phyloP scores from a whole-genome alignment of 2,329 filamentous ascomycete species.

The Fusarium brevicatenulatum region DNA sequence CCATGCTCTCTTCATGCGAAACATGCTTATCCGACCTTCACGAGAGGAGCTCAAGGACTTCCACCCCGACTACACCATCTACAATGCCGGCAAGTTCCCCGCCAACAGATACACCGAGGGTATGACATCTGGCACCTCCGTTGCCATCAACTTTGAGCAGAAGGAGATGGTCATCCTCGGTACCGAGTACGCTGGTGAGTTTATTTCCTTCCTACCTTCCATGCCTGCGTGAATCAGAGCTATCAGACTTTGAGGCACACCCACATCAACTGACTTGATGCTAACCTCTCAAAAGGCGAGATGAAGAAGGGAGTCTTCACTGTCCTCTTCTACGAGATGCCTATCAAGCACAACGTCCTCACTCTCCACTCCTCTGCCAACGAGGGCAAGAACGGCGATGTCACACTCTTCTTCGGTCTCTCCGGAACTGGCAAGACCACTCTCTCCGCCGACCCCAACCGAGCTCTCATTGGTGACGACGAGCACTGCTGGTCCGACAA shows the following conservation, averaged over 20 bases:
- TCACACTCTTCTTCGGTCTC: slow-evolving; percentile 98
- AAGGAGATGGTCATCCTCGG: slow-evolving; percentile 99
- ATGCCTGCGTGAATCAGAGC: too few relatives aligned
- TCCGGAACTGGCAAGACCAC: slow-evolving; percentile 99
- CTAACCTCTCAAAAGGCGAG: background rate
- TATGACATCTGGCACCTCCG: slow-evolving; percentile 98
- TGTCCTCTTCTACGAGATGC: slow-evolving; percentile 99
- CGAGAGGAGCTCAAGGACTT: slow-evolving; percentile 95
- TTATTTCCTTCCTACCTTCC: too few relatives aligned
- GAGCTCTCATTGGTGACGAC: slow-evolving; percentile 95
- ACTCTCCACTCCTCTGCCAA: slow-evolving; percentile 99
- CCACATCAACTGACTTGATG: too few relatives aligned
- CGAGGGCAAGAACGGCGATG: slow-evolving; percentile 92
- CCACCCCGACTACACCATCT: slow-evolving; percentile 99
- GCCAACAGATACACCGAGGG: slow-evolving; percentile 98
- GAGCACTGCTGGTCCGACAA: slow-evolving; percentile 99
- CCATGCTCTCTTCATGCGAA: slow-evolving; percentile 99
- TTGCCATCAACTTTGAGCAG: slow-evolving; percentile 98
- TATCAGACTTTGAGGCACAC: too few relatives aligned
- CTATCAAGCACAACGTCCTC: slow-evolving; percentile 98
- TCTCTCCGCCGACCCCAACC: slow-evolving; percentile 95
- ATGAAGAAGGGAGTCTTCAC: slow-evolving; percentile 97
- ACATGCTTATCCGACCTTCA: slow-evolving; percentile 98
- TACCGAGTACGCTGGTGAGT: slow-evolving; percentile 90
- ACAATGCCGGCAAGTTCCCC: slow-evolving; percentile 98